Conservation (phyloP, 2,329 filamentous ascomycete species). For the Penicillium sp. region DNA sequence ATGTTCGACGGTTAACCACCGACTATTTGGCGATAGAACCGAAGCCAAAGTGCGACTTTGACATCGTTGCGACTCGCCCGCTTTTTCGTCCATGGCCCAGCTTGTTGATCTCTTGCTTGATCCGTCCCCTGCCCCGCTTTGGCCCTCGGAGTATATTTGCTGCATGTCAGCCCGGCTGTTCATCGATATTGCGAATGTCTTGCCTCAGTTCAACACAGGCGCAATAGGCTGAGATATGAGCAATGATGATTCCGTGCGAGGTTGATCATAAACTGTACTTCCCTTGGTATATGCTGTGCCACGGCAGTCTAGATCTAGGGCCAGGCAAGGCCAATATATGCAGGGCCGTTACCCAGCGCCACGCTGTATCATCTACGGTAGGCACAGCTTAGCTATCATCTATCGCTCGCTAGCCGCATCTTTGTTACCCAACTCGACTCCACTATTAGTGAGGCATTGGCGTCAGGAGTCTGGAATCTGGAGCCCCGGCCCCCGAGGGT, state of each 20-base stretch:
- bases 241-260: neutral
- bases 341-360: slow-evolving; percentile 9
- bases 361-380: neutral
- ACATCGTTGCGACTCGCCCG: neutral
- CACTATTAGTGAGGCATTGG: neutral
- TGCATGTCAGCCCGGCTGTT: neutral
- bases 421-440: neutral
- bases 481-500: neutral
- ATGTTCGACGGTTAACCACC: neutral
- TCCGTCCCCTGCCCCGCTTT: neutral
- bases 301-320: neutral
- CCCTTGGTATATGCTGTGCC: neutral
- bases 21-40: neutral
- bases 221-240: neutral
- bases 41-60: neutral
- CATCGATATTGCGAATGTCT: neutral
- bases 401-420: neutral
- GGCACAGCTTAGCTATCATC: neutral
- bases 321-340: slow-evolving; percentile 8
- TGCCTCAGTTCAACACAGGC: neutral
- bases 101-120: neutral
- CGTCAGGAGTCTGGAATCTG: neutral
- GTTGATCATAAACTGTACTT: neutral
- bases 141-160: neutral
- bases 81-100: neutral